Evolutionary conservation across 106 monocot species (phyloP).

Genomic region (Ottelia alismoides): DNA sequence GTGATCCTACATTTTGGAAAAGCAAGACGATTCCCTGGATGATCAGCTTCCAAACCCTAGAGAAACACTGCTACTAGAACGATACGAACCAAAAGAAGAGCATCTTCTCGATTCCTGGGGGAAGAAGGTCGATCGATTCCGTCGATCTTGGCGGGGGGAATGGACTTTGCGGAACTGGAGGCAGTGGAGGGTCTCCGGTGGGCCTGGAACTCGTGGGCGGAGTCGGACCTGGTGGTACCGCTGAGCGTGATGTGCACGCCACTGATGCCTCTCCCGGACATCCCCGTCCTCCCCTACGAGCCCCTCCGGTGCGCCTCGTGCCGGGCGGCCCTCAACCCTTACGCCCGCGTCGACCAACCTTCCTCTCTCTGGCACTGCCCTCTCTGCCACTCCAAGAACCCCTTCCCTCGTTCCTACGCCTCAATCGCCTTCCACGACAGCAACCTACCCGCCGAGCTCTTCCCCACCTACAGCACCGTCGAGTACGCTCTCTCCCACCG

Average conservation of each 20-base stretch:
- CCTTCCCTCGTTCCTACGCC: conserved; percentile 70
- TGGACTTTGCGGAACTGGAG: conserved; percentile 97
- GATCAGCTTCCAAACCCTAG: too few relatives aligned
- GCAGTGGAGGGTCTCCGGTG: conserved; percentile 90
- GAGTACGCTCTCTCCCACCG: conserved; percentile 51
- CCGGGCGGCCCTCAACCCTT: conserved; percentile 64
- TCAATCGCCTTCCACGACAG: conserved; percentile 64
- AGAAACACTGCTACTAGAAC: too few relatives aligned
- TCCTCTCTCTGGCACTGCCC: conserved; percentile 69
- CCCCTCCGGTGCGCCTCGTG: conserved; percentile 67
- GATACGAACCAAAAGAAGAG: too few relatives aligned
- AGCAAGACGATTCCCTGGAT: too few relatives aligned
- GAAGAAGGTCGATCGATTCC: too few relatives aligned
- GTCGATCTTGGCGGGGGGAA: too few relatives aligned
- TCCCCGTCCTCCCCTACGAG: conserved; percentile 79
- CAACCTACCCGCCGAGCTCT: conserved; percentile 95
- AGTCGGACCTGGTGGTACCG: conserved; percentile 67
- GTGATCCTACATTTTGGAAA: too few relatives aligned
- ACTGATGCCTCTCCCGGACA: conserved; percentile 31
- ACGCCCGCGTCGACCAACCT: conserved; percentile 71
- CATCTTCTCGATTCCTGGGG: too few relatives aligned
- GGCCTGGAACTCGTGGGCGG: conserved; percentile 35
- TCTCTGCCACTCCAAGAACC: conserved; percentile 51
- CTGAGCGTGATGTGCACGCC: conserved; percentile 72
- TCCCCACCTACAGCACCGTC: conserved; percentile 87